These are phyloP conservation scores for Heliamphora exappendiculata DNA, from an alignment of 148 eudicot genomes.

Conservation along the genomic window DNA sequence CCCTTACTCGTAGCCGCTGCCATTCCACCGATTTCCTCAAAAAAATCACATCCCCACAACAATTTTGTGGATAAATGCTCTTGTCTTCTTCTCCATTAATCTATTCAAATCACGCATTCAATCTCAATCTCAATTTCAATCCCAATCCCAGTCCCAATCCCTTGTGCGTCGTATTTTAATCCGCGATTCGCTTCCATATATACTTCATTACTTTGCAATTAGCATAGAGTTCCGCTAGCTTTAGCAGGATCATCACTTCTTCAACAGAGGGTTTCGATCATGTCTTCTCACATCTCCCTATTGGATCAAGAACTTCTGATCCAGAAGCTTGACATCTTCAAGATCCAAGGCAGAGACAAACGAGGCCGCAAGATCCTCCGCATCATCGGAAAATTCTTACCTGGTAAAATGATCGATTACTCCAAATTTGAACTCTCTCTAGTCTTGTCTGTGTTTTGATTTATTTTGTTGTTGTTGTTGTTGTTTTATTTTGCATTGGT, in stretches of 20 bases:
- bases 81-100: constrained; percentile 3
- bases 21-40: background rate
- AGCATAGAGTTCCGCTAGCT: background rate
- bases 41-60: background rate
- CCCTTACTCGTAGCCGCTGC: background rate
- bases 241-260: background rate
- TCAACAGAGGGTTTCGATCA: background rate
- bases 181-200: no score
- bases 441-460: background rate
- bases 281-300: background rate
- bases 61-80: background rate
- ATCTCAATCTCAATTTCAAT: no score
- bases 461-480: background rate
- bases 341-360: constrained; percentile 50
- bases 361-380: constrained; percentile 43
- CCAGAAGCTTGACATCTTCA: constrained; percentile 33
- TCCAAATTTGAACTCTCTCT: background rate
- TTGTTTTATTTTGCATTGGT: background rate
- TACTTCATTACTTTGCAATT: no score
- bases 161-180: no score
- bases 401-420: constrained; percentile 24
- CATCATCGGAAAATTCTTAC: constrained; percentile 49
- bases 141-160: no score
- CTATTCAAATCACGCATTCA: background rate
- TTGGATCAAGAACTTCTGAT: constrained; percentile 19